Evolutionary conservation across 768 basidiomycete genomes (phyloP), one percentile per base, ranked within the genome.

Genomic region (Kwoniella newhampshirensis): DNA sequence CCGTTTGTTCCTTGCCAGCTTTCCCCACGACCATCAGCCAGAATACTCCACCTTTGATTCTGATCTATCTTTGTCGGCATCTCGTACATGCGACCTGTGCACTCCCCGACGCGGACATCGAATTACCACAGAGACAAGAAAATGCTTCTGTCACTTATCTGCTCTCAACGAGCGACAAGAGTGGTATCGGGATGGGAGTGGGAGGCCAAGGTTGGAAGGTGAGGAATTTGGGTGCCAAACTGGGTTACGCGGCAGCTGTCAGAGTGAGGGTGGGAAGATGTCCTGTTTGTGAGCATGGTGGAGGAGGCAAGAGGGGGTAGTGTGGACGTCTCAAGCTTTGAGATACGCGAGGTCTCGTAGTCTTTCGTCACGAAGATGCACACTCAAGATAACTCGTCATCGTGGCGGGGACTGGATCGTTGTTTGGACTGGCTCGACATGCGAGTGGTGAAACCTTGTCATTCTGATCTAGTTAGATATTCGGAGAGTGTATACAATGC

Each of bases 21-120:
- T 64, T 73, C 36, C 82, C 82, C 51, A 82, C 84, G 78, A 9
- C 44, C 53, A 43, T 59, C 57, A 51, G 50, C 57, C 41, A 46
- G 80, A 85, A 1, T 82, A 12, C 59, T 2, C 42, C 86, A 41
- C 79, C 82, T 3, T 78, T 89, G n/a, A 69, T 83, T 2, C 72
- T 96, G 3, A 75, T 91, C 26, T 96, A 89, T 76, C 79, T 96
- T 9, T 96, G 92, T 74, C 86, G 89, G 30, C 92, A 96, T 69
- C 82, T 87, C 43, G 87, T 91, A 0, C 92, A 96, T 68, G 86
- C 87, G 0, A 78, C 80, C 7, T 94, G 92, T 64, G 83, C 73
- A 9, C 52, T 87, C 0, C 83, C 80, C n/a, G 84, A 85, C 9
- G 81, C 81, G 4, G 84, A 85, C 35, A 78, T 83, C 2, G 78